Evolutionary conservation across 2,329 filamentous ascomycete genomes (phyloP), one percentile per base, ranked within the genome.

Genomic region (Phaeosphaeriaceae sp.): DNA sequence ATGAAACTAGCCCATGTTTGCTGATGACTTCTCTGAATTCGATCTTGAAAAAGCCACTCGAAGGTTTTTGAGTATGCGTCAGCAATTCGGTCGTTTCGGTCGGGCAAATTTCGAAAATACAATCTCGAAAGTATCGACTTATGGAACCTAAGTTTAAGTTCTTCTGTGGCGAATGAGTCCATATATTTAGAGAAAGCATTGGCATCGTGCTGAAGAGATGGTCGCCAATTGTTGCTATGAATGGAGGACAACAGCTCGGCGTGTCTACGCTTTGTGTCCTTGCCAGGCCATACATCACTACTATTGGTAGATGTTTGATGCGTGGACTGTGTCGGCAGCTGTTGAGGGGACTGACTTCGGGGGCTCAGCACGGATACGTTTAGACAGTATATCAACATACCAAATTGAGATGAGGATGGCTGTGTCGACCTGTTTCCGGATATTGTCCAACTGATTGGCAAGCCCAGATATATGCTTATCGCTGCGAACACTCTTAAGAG

Each of bases 351-450:
- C 8, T 23, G 21, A 23, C 21, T 23, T 23, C 8, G 21, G 21
- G 21, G 8, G 8, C 21, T 23, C 11, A 26, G 23, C 23, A 2
- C 23, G 5, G 2, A 6, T 26, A 3, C 2, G 11, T 26, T 26
- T 6, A 9, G 23, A 26, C 11, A 26, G 11, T 2, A 12, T 44
- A 12, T 13, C 2, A 17, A 34, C 46, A 32, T 50, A 55, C 46
- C 43, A 17, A 33, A 61, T 45, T 3, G 48, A 47, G 6, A 48
- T 38, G 2, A 60, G 50, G 5, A 62, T 26, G 9, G 36, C 26
- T 13, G 44, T 53, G 17, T 58, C 46, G 4, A 60, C 30, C 20
- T 52, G 44, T 18, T 44, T 50, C 1, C 42, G 41, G 12, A 49
- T 39, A 4, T 30, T 17, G n/a, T 39, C 32, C 18, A 53, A 33